Evolutionary conservation across 257 asterid species (phyloP), one percentile per base, ranked within the genome.

Genomic region (Ocimum tenuiflorum): DNA sequence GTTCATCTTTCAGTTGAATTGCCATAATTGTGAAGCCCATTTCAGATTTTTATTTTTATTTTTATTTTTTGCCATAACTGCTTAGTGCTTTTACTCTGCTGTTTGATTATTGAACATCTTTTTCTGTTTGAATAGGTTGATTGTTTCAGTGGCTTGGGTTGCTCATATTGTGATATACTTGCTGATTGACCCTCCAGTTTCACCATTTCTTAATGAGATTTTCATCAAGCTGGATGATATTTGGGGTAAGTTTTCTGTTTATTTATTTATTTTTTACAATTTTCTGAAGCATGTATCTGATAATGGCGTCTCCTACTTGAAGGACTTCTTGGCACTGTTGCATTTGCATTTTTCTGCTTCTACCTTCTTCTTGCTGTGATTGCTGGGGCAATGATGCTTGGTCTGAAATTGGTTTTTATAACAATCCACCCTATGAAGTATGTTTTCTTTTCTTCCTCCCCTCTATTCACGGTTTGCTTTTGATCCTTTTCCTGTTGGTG

Each of bases 371-470:
- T 91, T 69, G 85, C 96, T 6, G 95, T 88, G 68, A 84, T 91
- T 59, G 91, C 96, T 11, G 97, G 97, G 69, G 96, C 90, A 54
- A 91, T 80, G 87, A 91, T 91, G 97, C 78, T 91, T 72, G 96
- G 97, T 60, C 63, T 91, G 81, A 88, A 78, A 81, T 72, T 91
- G 80, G 95, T 88, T 72, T 91, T 91, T 43, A 72, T 91, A 55
- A 84, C 97, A 3, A 91, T 91, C 69, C 97, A 91, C 75, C 97
- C 97, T 11, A 91, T 91, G 97, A 91, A 88, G 96, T 91, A 82
- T 72, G 80, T 4, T 38, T 56, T 33, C 20, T 64, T n/a, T 35
- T 38, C 13, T 11, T 8, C 13, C 10, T 8, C 45, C 45, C n/a
- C 13, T 38, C 45, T 8, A 36, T 5, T 38, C 45, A 8, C 9